A percentile compares a stretch with the other conserved stretches of the same genome.
phyloP scores from a whole-genome alignment of 345 rosid species.

The Syzygium aromaticum region DNA sequence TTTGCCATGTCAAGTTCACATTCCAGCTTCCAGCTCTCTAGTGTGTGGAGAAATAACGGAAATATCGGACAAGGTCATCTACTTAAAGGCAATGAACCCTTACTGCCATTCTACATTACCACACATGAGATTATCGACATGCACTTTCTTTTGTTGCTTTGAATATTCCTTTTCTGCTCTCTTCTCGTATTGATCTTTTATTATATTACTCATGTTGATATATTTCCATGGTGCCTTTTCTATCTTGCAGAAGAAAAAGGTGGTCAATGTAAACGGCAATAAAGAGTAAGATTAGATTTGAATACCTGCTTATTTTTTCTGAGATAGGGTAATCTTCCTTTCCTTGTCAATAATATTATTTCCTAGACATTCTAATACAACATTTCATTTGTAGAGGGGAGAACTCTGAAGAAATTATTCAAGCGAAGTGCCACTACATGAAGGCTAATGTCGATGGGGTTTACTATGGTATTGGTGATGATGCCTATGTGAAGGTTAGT shows the following conservation, averaged over 20 bases:
- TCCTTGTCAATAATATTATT: not conserved
- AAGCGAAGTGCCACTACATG: conserved; percentile 35
- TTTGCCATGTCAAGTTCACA: not conserved
- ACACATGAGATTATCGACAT: not conserved
- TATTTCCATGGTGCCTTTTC: not conserved
- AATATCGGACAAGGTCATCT: not conserved
- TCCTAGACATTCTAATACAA: not conserved
- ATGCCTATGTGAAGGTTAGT: conserved; percentile 56
- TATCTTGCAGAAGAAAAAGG: conserved; percentile 12
- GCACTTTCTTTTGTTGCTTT: not conserved
- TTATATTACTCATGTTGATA: not conserved
- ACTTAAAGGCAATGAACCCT: not conserved
- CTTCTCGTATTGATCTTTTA: not conserved
- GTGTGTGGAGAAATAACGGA: not conserved
- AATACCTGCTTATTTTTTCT: not conserved
- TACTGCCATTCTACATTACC: not conserved
- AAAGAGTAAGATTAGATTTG: conserved; percentile 27
- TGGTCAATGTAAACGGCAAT: not conserved
- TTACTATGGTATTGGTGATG: conserved; percentile 34
- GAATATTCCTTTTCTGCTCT: not conserved
- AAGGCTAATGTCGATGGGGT: conserved; percentile 42
- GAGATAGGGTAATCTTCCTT: not conserved
- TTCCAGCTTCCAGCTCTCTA: not conserved
- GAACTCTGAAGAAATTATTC: conserved; percentile 21
- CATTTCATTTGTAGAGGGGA: conserved; percentile 10